phyloP scores from a whole-genome alignment of 805 yeast species.

The Brettanomyces custersianus region DNA sequence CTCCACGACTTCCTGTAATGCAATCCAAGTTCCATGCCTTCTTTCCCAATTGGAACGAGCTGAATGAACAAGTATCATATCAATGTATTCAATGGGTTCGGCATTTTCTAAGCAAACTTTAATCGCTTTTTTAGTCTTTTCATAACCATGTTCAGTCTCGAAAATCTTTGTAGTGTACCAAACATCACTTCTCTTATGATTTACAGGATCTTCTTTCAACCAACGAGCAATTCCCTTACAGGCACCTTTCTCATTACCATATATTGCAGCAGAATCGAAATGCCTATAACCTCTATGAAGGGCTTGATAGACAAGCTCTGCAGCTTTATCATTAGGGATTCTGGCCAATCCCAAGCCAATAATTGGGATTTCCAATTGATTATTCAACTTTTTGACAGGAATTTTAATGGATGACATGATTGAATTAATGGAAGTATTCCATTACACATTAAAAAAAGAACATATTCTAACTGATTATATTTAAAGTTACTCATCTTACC shows the following conservation, averaged over 20 bases:
- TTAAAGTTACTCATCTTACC: too few species aligned
- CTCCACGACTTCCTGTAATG: slow-evolving; percentile 45
- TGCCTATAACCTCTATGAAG: slow-evolving; percentile 62
- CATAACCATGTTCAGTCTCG: slow-evolving; percentile 23
- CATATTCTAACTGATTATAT: too few species aligned
- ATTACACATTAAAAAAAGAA: too few species aligned
- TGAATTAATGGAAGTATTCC: too few species aligned
- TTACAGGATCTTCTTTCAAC: slow-evolving; percentile 15
- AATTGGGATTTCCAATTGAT: slow-evolving; percentile 34
- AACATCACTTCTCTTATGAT: slow-evolving; percentile 26
- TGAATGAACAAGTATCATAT: slow-evolving; percentile 43
- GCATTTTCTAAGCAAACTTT: slow-evolving; percentile 32
- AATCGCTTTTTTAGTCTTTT: slow-evolving; percentile 32
- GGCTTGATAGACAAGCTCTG: slow-evolving; percentile 44
- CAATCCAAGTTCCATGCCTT: slow-evolving; percentile 42
- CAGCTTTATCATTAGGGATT: slow-evolving; percentile 30
- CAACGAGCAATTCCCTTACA: slow-evolving; percentile 47
- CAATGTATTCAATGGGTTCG: slow-evolving; percentile 38
- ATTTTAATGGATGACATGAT: too few species aligned
- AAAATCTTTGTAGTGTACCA: slow-evolving; percentile 31
- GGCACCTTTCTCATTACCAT: slow-evolving; percentile 53
- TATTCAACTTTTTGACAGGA: too few species aligned
- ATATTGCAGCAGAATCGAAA: slow-evolving; percentile 61
- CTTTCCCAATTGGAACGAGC: slow-evolving; percentile 33
- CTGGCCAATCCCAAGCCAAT: slow-evolving; percentile 50